phyloP scores from a whole-genome alignment of 2,329 filamentous ascomycete genomes.

The Paecilomyces formosus region DNA sequence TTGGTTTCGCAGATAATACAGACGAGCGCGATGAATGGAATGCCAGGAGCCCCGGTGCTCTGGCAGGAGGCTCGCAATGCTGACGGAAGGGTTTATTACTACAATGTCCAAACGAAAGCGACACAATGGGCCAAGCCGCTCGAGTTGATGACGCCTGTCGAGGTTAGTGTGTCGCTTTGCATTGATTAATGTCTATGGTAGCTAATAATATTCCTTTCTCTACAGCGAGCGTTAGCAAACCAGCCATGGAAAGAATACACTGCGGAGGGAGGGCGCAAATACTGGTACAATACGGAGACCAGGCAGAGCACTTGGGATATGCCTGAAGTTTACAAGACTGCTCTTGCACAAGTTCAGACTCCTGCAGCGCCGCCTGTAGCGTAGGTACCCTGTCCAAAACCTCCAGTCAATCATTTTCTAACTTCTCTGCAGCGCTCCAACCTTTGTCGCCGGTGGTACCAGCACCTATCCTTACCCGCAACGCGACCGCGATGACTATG shows the following conservation, averaged over 20 bases:
- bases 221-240: conserved; percentile 67
- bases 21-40: conserved; percentile 52
- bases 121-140: conserved; percentile 94
- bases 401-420: conserved; percentile 20
- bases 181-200: neutral
- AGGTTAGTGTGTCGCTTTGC: conserved; percentile 49
- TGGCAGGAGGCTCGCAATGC: conserved; percentile 79
- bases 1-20: neutral
- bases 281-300: conserved; percentile 91
- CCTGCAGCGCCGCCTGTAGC: conserved; percentile 37
- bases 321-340: conserved; percentile 72
- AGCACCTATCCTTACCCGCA: conserved; percentile 35
- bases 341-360: conserved; percentile 52
- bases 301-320: conserved; percentile 94
- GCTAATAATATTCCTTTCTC: neutral
- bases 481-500: conserved; percentile 43
- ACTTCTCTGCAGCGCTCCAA: conserved; percentile 37
- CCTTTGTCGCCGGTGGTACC: conserved; percentile 54
- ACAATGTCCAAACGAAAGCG: conserved; percentile 74
- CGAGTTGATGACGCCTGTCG: conserved; percentile 74
- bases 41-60: conserved; percentile 43
- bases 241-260: conserved; percentile 93
- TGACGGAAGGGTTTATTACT: conserved; percentile 85
- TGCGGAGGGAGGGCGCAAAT: conserved; percentile 76
- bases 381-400: conserved; percentile 27